Evolutionary conservation across 805 yeast genomes (phyloP).

Genomic region (Priceomyces medius): DNA sequence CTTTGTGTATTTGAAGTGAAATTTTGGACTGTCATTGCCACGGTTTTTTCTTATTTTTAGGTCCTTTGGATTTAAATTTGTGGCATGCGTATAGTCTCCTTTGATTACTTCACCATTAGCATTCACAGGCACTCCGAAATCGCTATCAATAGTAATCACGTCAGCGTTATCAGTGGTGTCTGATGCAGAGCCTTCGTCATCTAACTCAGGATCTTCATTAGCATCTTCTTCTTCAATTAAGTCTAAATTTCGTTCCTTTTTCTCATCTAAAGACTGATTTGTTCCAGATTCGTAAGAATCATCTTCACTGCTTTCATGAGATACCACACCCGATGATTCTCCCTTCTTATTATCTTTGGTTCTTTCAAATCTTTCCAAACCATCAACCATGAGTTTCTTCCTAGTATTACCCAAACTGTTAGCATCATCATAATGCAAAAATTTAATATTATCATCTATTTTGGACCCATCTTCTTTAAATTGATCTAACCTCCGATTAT

Average conservation of each 20-base stretch:
- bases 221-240: conserved; percentile 17
- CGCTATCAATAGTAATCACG: conserved; percentile 27
- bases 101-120: conserved; percentile 18
- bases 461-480: conserved; percentile 1
- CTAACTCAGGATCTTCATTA: conserved; percentile 13
- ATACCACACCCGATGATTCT: background rate
- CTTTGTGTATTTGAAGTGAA: no score
- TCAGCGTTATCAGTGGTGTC: conserved; percentile 19
- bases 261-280: background rate
- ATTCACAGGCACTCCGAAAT: conserved; percentile 28
- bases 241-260: conserved; percentile 13
- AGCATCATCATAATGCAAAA: conserved; percentile 9
- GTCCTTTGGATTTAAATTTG: no score
- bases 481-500: background rate
- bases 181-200: conserved; percentile 14
- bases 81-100: background rate
- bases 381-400: no score
- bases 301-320: conserved; percentile 1
- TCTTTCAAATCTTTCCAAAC: no score
- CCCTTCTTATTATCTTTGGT: background rate
- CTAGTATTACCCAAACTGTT: conserved; percentile 5
- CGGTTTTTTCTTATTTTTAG: no score
- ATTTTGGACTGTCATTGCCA: no score
- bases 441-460: background rate
- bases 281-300: background rate